Conservation (phyloP, 352 stramenopile species). For the Phytophthora litchii region DNA sequence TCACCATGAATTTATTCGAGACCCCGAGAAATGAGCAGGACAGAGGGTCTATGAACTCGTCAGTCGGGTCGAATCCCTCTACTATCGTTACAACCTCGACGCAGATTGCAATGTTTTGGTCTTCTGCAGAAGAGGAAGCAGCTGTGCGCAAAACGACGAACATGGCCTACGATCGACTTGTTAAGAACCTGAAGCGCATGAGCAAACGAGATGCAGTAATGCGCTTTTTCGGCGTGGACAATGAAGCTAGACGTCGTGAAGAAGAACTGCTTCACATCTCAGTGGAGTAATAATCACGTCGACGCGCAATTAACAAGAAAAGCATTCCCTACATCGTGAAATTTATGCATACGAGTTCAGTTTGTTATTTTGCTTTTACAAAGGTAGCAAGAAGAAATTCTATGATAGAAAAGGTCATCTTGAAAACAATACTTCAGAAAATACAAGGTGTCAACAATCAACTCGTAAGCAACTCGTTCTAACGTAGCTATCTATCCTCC, state of each 20-base stretch:
- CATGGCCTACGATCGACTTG: conserved; percentile 31
- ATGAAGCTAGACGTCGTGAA: conserved; percentile 19
- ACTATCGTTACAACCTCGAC: neutral
- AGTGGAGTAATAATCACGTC: conserved; percentile 15
- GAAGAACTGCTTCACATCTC: conserved; percentile 15
- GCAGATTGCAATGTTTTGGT: conserved; percentile 30
- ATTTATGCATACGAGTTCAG: too few species aligned
- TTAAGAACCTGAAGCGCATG: conserved; percentile 21
- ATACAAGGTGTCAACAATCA: too few species aligned
- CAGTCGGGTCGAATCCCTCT: neutral
- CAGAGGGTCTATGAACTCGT: conserved; percentile 7
- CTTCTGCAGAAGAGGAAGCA: conserved; percentile 29
- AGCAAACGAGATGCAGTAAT: conserved; percentile 19
- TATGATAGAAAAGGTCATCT: too few species aligned
- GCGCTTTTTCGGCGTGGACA: conserved; percentile 23
- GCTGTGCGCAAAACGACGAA: conserved; percentile 26
- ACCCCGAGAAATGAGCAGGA: neutral
- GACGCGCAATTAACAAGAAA: too few species aligned
- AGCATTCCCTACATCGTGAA: too few species aligned
- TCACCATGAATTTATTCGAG: neutral
- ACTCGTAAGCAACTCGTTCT: too few species aligned
- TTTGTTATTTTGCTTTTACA: too few species aligned
- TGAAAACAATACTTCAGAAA: neutral
- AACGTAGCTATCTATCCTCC: too few species aligned
- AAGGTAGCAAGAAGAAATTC: conserved; percentile 34